Evolutionary conservation across 2,329 filamentous ascomycete genomes (phyloP).

Genomic region (Ciborinia camelliae): DNA sequence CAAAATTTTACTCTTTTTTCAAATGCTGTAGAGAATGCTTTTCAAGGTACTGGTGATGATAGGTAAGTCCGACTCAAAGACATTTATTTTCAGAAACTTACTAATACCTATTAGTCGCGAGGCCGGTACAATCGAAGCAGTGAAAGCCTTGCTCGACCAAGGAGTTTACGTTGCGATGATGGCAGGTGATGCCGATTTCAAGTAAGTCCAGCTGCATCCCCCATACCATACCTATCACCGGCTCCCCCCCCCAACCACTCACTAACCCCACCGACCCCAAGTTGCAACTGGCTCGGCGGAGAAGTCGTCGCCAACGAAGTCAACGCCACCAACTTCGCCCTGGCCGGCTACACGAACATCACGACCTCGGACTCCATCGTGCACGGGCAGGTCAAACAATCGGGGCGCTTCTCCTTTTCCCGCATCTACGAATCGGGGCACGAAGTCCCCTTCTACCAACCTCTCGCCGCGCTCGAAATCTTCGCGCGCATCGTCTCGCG

Average conservation of each 20-base stretch:
- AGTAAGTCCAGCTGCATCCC: constrained; percentile 43
- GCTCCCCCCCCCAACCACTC: too few species aligned
- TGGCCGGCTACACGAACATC: constrained; percentile 68
- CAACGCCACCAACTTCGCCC: constrained; percentile 46
- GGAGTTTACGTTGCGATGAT: constrained; percentile 69
- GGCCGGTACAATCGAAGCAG: constrained; percentile 46
- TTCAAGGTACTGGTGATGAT: constrained; percentile 49
- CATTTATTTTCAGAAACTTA: neutral
- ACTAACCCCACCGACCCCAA: constrained; percentile 53
- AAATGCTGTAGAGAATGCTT: constrained; percentile 44
- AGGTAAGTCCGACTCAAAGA: constrained; percentile 3
- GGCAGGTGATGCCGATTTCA: constrained; percentile 48
- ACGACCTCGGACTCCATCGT: constrained; percentile 61
- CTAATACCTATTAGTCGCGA: constrained; percentile 37
- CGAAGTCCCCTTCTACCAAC: constrained; percentile 53
- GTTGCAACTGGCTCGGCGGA: constrained; percentile 68
- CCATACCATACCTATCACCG: constrained; percentile 40
- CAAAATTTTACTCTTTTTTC: constrained; percentile 53
- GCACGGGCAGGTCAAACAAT: constrained; percentile 70
- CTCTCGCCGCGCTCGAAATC: constrained; percentile 49
- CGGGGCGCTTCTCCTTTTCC: constrained; percentile 65
- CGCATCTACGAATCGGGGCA: constrained; percentile 64
- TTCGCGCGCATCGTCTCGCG: constrained; percentile 50
- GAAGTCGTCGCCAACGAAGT: constrained; percentile 63
- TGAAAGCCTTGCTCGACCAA: constrained; percentile 57